Percentiles rank a stretch among this genome's conserved stretches.
Evolutionary conservation across 31 red algal species (phyloP).

Genomic region (Porphyra umbilicalis): DNA sequence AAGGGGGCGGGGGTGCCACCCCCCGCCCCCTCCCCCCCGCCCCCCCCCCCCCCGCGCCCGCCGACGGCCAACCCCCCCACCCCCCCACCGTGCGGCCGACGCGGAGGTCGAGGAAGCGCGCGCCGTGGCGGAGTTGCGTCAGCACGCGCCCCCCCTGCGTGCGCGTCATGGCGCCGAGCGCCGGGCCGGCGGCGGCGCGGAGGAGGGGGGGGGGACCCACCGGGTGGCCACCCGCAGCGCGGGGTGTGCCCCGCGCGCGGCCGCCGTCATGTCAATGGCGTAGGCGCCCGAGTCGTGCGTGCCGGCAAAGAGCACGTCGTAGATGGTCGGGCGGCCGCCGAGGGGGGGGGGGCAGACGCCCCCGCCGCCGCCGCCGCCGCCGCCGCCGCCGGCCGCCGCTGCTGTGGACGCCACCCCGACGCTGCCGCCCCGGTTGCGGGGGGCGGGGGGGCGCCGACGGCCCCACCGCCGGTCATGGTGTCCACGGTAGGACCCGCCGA

Average conservation of each 20-base stretch:
- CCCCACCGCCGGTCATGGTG: no score
- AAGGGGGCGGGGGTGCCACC: background rate
- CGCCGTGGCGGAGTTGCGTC: conserved; percentile 37
- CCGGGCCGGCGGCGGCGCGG: conserved; percentile 11
- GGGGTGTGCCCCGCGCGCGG: conserved; percentile 11
- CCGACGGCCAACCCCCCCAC: background rate
- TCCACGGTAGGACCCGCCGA: no score
- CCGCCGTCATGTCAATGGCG: conserved; percentile 15
- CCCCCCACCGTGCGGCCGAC: conserved; percentile 14
- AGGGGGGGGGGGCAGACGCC: background rate
- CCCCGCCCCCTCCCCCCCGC: background rate
- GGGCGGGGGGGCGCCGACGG: no score
- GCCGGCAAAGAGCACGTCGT: conserved; percentile 22
- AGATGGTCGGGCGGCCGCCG: background rate
- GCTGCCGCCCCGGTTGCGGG: no score
- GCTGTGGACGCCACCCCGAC: no score
- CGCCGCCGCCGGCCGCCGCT: no score
- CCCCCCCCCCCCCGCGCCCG: background rate
- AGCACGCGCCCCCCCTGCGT: conserved; percentile 9
- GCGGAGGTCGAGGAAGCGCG: conserved; percentile 60
- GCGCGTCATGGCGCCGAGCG: conserved; percentile 12
- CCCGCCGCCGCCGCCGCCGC: no score
- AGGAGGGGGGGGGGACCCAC: background rate
- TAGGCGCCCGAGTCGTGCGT: conserved; percentile 65
- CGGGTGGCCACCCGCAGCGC: background rate